phyloP scores from a whole-genome alignment of 768 basidiomycete genomes.

The Boletus rufocinnamomeus region DNA sequence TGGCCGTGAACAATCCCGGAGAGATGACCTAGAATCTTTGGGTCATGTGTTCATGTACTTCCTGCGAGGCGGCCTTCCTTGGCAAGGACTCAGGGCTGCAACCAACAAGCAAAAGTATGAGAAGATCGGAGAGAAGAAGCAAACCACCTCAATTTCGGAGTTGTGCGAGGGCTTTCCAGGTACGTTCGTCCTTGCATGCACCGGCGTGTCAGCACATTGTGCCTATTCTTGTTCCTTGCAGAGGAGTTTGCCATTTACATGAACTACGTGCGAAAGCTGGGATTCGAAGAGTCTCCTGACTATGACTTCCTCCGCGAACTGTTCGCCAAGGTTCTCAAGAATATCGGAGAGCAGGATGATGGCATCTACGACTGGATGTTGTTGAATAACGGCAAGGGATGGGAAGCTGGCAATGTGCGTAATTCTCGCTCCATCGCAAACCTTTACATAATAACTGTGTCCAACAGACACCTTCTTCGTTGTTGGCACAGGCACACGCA shows the following conservation, averaged over 20 bases:
- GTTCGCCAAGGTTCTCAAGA: slow-evolving; percentile 90
- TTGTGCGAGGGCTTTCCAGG: slow-evolving; percentile 97
- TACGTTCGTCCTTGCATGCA: slow-evolving; percentile 28
- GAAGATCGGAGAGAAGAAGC: slow-evolving; percentile 99
- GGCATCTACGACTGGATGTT: slow-evolving; percentile 97
- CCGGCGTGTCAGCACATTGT: neutral
- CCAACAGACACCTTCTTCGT: slow-evolving; percentile 44
- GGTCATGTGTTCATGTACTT: slow-evolving; percentile 99
- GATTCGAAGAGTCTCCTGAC: slow-evolving; percentile 96
- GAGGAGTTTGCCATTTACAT: slow-evolving; percentile 99
- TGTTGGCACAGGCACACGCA: slow-evolving; percentile 54
- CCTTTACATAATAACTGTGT: slow-evolving; percentile 6
- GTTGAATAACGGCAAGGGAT: slow-evolving; percentile 91
- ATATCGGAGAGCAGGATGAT: slow-evolving; percentile 85
- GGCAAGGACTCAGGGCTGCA: slow-evolving; percentile 96
- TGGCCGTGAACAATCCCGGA: slow-evolving; percentile 90
- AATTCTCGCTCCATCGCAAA: slow-evolving; percentile 2
- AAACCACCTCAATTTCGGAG: slow-evolving; percentile 87
- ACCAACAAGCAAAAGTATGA: slow-evolving; percentile 99
- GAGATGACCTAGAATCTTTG: slow-evolving; percentile 95
- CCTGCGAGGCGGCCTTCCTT: slow-evolving; percentile 91
- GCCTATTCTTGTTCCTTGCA: slow-evolving; percentile 6
- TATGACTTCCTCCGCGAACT: slow-evolving; percentile 97
- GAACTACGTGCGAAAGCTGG: slow-evolving; percentile 98
- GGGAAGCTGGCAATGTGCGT: slow-evolving; percentile 87